Percentiles rank a stretch among this genome's conserved stretches.
Evolutionary conservation across 495 filamentous ascomycete genomes (phyloP).

Genomic region (Sphaerosporella brunnea): DNA sequence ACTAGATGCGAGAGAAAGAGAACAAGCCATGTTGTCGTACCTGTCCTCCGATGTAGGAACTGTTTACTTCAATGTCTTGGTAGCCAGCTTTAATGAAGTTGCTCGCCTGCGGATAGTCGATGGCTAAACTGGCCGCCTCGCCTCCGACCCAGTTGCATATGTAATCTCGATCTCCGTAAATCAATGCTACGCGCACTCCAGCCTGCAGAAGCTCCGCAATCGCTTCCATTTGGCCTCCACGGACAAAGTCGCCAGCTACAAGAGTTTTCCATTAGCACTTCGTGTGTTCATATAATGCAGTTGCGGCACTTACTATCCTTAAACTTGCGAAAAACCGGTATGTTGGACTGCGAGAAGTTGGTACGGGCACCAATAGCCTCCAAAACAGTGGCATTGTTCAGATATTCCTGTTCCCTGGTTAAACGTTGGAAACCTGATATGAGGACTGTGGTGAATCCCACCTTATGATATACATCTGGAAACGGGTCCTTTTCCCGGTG

Average conservation of each 20-base stretch:
- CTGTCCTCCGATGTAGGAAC: slow-evolving; percentile 40
- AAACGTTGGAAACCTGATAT: no score
- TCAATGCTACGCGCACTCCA: slow-evolving; percentile 47
- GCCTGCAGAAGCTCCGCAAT: slow-evolving; percentile 36
- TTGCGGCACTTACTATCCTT: slow-evolving; percentile 31
- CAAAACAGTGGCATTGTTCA: slow-evolving; percentile 46
- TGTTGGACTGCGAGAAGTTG: slow-evolving; percentile 44
- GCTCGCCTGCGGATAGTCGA: slow-evolving; percentile 28
- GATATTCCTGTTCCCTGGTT: slow-evolving; percentile 33
- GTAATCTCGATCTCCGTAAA: slow-evolving; percentile 44
- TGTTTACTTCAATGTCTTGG: slow-evolving; percentile 36
- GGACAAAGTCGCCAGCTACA: slow-evolving; percentile 28
- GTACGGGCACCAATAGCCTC: slow-evolving; percentile 44
- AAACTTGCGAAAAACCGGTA: slow-evolving; percentile 37
- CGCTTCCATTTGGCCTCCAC: slow-evolving; percentile 34
- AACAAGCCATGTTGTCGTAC: slow-evolving; percentile 52
- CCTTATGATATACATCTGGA: slow-evolving; percentile 38
- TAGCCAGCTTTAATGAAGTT: slow-evolving; percentile 41
- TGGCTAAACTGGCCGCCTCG: slow-evolving; percentile 38
- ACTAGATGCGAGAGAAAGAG: slow-evolving; percentile 48
- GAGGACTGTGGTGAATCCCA: no score
- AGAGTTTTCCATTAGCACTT: slow-evolving; percentile 10
- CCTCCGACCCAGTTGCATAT: slow-evolving; percentile 54
- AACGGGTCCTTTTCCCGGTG: slow-evolving; percentile 39
- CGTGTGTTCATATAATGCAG: no score